Percentiles rank a stretch among this genome's conserved stretches.
phyloP scores from a whole-genome alignment of 176 grass and related monocot genomes.

The Oropetium thomaeum region DNA sequence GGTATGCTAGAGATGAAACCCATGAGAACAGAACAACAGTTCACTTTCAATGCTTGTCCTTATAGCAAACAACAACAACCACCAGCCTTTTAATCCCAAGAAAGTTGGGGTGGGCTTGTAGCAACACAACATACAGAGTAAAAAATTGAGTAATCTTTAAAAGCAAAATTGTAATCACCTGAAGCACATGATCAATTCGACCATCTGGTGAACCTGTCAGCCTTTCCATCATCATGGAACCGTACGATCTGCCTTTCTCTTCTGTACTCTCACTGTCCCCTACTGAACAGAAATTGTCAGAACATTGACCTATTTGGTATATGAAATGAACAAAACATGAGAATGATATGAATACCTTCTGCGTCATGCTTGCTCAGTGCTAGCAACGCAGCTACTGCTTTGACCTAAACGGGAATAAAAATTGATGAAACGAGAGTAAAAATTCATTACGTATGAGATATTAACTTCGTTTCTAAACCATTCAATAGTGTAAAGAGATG shows the following conservation, averaged over 20 bases:
- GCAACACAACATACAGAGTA: slow-evolving; percentile 8
- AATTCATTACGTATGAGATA: slow-evolving; percentile 6
- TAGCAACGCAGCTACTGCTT: slow-evolving; percentile 66
- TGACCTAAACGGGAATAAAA: slow-evolving; percentile 63
- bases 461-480: slow-evolving; percentile 1
- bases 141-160: slow-evolving; percentile 13
- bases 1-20: too few relatives aligned
- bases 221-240: slow-evolving; percentile 93
- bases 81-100: too few relatives aligned
- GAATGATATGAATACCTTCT: slow-evolving; percentile 47
- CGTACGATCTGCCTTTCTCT: slow-evolving; percentile 74
- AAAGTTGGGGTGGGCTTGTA: too few relatives aligned
- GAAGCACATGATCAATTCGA: slow-evolving; percentile 88
- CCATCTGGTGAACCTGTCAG: slow-evolving; percentile 71
- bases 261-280: slow-evolving; percentile 37
- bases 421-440: neutral
- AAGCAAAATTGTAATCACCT: slow-evolving; percentile 51
- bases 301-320: neutral
- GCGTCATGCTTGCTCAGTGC: slow-evolving; percentile 63
- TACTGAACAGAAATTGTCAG: slow-evolving; percentile 34
- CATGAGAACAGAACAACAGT: too few relatives aligned
- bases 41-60: neutral
- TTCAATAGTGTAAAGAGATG: slow-evolving; percentile 3
- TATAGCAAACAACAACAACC: too few relatives aligned
- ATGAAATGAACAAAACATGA: slow-evolving; percentile 21